A percentile compares a stretch with the other conserved stretches of the same genome.
These are phyloP conservation scores for Globisporangium nagaii DNA, from an alignment of 352 stramenopile species.

Conservation along the genomic window DNA sequence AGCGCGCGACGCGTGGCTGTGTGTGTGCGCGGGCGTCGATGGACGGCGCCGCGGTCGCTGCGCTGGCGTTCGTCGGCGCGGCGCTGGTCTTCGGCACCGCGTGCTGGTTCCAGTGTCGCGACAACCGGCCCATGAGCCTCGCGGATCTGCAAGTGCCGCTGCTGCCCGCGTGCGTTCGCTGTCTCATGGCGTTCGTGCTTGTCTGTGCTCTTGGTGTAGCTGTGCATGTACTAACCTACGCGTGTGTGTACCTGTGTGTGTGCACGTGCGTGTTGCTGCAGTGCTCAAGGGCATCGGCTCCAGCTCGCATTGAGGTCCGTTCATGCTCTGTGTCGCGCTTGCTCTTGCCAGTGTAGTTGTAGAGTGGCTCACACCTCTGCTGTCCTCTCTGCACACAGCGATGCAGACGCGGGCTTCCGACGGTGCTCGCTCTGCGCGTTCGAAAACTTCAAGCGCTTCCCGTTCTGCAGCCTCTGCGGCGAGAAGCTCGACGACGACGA, in stretches of 20 bases:
- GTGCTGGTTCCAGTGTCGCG: background rate
- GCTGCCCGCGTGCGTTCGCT: background rate
- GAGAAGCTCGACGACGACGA: slow-evolving; percentile 70
- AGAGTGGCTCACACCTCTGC: too few species aligned
- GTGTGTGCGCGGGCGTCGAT: too few species aligned
- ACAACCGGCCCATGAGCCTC: background rate
- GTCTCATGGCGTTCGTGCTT: background rate
- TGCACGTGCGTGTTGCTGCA: background rate
- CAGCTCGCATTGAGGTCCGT: background rate
- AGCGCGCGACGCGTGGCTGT: too few species aligned
- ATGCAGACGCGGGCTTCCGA: background rate
- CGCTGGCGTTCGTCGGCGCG: background rate
- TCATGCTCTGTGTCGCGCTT: background rate
- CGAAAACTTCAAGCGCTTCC: slow-evolving; percentile 10
- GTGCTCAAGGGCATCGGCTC: background rate
- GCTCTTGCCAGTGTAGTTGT: background rate
- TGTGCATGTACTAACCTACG: background rate
- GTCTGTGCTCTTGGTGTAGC: background rate
- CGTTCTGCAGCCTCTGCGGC: slow-evolving; percentile 49
- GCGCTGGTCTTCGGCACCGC: background rate
- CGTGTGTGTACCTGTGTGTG: background rate
- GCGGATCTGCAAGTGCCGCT: background rate
- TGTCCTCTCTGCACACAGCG: background rate
- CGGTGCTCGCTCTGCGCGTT: background rate
- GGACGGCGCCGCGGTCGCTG: background rate